Base-by-base conservation (phyloP, 441 rosid genomes). In the Brassica balearica region DNA sequence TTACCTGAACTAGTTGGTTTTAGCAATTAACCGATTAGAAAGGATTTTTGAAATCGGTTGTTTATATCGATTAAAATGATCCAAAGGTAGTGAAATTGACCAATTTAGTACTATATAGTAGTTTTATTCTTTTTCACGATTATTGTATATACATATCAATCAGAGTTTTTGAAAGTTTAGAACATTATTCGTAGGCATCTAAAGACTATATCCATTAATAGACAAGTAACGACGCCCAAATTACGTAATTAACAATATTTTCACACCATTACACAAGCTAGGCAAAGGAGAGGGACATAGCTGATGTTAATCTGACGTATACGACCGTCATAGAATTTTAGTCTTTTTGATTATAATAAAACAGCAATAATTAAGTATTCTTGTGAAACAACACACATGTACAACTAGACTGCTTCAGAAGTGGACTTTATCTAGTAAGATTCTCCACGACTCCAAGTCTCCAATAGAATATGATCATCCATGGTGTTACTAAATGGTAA, bases 401-500 rank as follows among this genome's bases (percentile, higher is more conserved):
- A 58, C 72, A 71, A 56, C 53, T 65, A 25, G 32, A n/a, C 9
- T 58, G 68, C 60, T 58, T 77, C 20, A 29, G 41, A 43, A 2
- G 72, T 48, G 32, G 71, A 38, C 6, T 77, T 19, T 55, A 41
- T 23, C 17, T 71, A 77, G 36, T 59, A 43, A 78, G 69, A 72
- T 72, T 55, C 72, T 71, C 81, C 68, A 77, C 10, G 43, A 58
- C 69, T 66, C 68, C 29, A 62, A 53, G 41, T 27, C 72, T 65
- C 72, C 32, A 71, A 53, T 64, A 64, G 56, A 62, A 32, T 61
- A 51, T 32, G 29, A 48, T 71, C 32, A 62, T 51, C 48, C 43
- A 72, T 66, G 56, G 27, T 56, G 25, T 59, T 32, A 2, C 59
- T 32, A 6, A 71, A 71, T 43, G 36, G 60, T 55, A 34, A 34